These are phyloP conservation scores for Knoxdaviesia capensis DNA, from an alignment of 2,329 filamentous ascomycete species.

Conservation along the genomic window DNA sequence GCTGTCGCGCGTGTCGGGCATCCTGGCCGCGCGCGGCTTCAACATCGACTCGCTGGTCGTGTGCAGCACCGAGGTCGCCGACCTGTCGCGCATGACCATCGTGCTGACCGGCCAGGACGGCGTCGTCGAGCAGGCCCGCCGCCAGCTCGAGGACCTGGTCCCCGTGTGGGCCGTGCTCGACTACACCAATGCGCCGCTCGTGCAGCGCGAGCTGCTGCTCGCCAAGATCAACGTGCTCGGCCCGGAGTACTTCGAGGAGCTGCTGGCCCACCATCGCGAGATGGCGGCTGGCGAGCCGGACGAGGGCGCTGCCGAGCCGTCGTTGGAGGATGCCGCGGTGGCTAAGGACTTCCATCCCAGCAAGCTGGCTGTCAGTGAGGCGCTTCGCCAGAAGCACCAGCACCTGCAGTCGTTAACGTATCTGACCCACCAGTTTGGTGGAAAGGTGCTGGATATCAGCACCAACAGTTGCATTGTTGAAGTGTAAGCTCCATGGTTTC, in stretches of 20 bases:
- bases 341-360: slow-evolving; percentile 71
- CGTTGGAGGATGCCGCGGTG: slow-evolving; percentile 19
- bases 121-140: slow-evolving; percentile 87
- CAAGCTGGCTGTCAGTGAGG: slow-evolving; percentile 69
- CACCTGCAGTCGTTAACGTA: slow-evolving; percentile 93
- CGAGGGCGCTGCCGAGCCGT: slow-evolving; percentile 14
- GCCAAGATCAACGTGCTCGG: slow-evolving; percentile 95
- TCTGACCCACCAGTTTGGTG: slow-evolving; percentile 90
- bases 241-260: slow-evolving; percentile 94
- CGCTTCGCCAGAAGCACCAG: slow-evolving; percentile 89
- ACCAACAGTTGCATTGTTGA: slow-evolving; percentile 98
- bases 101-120: slow-evolving; percentile 91
- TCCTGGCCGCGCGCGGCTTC: slow-evolving; percentile 88
- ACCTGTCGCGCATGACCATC: slow-evolving; percentile 96
- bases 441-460: slow-evolving; percentile 94
- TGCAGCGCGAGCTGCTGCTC: slow-evolving; percentile 85
- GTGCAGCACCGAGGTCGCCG: slow-evolving; percentile 92
- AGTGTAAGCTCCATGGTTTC: slow-evolving; percentile 39
- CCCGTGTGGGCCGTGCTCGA: slow-evolving; percentile 97
- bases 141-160: slow-evolving; percentile 89
- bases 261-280: slow-evolving; percentile 87
- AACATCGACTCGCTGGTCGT: slow-evolving; percentile 98
- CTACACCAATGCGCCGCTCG: slow-evolving; percentile 79
- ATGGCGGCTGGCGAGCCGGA: slow-evolving; percentile 34
- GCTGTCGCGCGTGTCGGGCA: slow-evolving; percentile 86